Evolutionary conservation across 306 rosid genomes (phyloP).

Genomic region (Styphnolobium japonicum): DNA sequence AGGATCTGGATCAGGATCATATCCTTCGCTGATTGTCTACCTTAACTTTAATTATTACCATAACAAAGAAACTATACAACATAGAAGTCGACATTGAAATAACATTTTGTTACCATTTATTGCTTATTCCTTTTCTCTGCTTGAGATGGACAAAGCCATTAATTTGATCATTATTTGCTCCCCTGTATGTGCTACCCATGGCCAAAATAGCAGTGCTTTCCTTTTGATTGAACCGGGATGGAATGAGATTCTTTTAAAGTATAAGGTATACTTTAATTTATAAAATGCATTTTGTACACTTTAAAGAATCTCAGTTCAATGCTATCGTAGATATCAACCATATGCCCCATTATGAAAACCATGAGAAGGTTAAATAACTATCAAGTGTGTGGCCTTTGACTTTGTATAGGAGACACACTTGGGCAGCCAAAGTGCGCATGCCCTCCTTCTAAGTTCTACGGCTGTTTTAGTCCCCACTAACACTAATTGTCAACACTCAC

Average conservation of each 20-base stretch:
- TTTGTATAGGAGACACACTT: background rate
- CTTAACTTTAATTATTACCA: background rate
- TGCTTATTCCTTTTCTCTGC: too few relatives aligned
- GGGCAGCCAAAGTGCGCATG: constrained; percentile 20
- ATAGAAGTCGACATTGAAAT: too few relatives aligned
- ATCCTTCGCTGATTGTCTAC: background rate
- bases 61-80: too few relatives aligned
- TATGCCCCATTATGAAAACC: background rate
- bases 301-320: background rate
- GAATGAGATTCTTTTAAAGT: too few relatives aligned
- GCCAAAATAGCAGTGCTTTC: too few relatives aligned
- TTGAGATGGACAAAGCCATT: too few relatives aligned
- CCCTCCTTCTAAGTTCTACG: background rate
- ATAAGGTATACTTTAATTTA: too few relatives aligned
- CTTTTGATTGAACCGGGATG: too few relatives aligned
- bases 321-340: background rate
- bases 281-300: too few relatives aligned
- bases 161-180: too few relatives aligned
- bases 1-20: background rate
- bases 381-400: constrained; percentile 12
- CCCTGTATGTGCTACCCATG: too few relatives aligned
- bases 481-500: constrained; percentile 20
- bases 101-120: too few relatives aligned
- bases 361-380: background rate
- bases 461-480: constrained; percentile 6